Evolutionary conservation across 2,329 filamentous ascomycete species (phyloP), one percentile per base, ranked within the genome.

Genomic region (Exophiala dermatitidis): DNA sequence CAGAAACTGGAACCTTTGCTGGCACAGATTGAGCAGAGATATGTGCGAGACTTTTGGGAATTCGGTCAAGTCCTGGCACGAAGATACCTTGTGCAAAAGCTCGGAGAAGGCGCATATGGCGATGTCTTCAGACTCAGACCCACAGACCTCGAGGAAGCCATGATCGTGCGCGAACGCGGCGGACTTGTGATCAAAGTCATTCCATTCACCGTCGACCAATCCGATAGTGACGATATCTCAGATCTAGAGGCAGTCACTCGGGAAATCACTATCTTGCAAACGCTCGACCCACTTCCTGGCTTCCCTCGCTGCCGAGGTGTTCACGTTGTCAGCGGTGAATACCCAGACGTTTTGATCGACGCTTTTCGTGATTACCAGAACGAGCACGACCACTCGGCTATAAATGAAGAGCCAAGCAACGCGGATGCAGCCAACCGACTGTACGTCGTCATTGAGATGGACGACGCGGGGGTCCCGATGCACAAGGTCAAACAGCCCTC

Each of bases 401-500:
- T 75, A 55, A 82, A 83, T 53, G 78, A 79, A 0, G 78, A 83
- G 56, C 80, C 77, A 53, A 67, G 69, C 19, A 75, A 36, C 4
- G 82, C 81, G 5, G 8, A 31, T 56, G 69, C 72, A 0, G 73
- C 77, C 38, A 71, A 74, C 3, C 80, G 84, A 63, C 68, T 83
- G 2, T 85, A 81, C 80, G 79, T 79, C 0, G 75, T 84, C 9
- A 71, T 84, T 8, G 82, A 85, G 60, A 84, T 85, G 82, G 77
- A 81, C 61, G 79, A 84, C 62, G 82, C 82, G 0, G 82, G 82
- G 2, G 75, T 69, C 19, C 80, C 83, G 60, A 69, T 83, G 34
- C 77, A 79, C 42, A 71, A 70, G 12, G 69, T 73, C 31, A 59
- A 63, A 32, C 71, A 69, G 65, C 72, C 71, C 0, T 66, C 70